Evolutionary conservation across 805 yeast genomes (phyloP), one percentile per base, ranked within the genome.

Genomic region (Sugiyamaella chiloensis): DNA sequence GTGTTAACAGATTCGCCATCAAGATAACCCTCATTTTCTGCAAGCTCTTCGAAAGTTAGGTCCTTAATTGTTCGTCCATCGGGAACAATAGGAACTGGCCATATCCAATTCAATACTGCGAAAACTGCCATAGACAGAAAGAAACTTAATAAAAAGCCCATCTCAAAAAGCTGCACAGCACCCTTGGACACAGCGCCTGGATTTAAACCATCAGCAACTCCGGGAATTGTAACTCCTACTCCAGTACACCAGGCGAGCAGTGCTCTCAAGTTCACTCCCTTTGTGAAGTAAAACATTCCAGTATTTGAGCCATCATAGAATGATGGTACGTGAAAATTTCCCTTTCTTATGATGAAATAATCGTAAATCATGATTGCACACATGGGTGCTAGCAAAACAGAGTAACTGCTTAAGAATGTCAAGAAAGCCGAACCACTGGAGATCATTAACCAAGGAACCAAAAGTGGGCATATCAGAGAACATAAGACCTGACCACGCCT

Each of bases 301-400:
- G 19, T 6, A 6, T 11, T 11, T 7, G 36, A 7, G 17, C 17
- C 7, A 16, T 31, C 19, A 17, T 31, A 31, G 19, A 31, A 31
- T 16, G 36, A 31, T 16, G 36, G 36, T 7, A 31, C 19, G 14
- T 31, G 36, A 17, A 31, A 31, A 16, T 31, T 31, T 7, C 36
- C 36, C 36, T 31, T 31, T 17, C 36, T 31, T 17, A 31, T 17
- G 7, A 31, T 17, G 14, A 11, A 31, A 31, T 31, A 31, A n/a
- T 31, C 36, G 36, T 31, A 31, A 6, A 31, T 31, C 36, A 31
- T 31, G 9, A 31, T 31, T 11, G 36, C 9, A 31, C 36, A 31
- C 36, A 31, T 31, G 7, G 36, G 36, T n/a, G 36, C 36, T 6
- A 31, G 36, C 14, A 31, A n/a, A 11, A 31, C 36, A 6, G 36